Base-by-base conservation (phyloP, 331 rosid species). In the Cydonia oblonga region DNA sequence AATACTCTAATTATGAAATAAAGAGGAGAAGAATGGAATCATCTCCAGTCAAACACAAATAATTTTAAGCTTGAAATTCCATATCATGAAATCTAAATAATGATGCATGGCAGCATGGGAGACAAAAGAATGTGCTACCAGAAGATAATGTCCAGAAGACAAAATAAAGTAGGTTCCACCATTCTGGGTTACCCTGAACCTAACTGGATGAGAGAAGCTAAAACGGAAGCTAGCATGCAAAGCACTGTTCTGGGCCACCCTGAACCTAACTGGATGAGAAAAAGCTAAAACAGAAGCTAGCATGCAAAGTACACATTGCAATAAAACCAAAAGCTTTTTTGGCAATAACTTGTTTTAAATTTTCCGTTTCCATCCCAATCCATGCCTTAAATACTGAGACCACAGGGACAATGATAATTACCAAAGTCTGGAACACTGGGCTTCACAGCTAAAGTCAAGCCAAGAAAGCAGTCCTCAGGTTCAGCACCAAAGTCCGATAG, bases 391-490 rank as follows among this genome's bases (percentile, higher is more conserved):
- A 57, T 19, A 58, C 26, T 28, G 15, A 61, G 25, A 23, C 69
- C 58, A 46, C 58, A 75, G 73, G 61, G 44, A 63, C 35, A 72
- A 71, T 22, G 44, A 44, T 46, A 72, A 67, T 61, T 87, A 90
- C 97, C 90, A 33, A 82, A 77, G 83, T 82, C 75, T 72, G 97
- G 75, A 80, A 79, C 86, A 76, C 96, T 90, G 25, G 97, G 97
- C 72, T 88, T 90, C 77, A 90, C 84, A 79, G 87, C 97, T 75
- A 90, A 80, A 2, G 97, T 82, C 89, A 90, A 81, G 82, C 97
- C 97, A 84, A 90, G 96, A 84, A 90, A 90, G 83, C 96, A 90
- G 78, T 88, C 97, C 85, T 88, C 89, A 24, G 92, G 86, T 53
- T 90, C 97, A 58, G 90, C 88, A 74, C 90, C 92, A 81, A 90